phyloP scores from a whole-genome alignment of 306 rosid species.

The Castanospermum australe region DNA sequence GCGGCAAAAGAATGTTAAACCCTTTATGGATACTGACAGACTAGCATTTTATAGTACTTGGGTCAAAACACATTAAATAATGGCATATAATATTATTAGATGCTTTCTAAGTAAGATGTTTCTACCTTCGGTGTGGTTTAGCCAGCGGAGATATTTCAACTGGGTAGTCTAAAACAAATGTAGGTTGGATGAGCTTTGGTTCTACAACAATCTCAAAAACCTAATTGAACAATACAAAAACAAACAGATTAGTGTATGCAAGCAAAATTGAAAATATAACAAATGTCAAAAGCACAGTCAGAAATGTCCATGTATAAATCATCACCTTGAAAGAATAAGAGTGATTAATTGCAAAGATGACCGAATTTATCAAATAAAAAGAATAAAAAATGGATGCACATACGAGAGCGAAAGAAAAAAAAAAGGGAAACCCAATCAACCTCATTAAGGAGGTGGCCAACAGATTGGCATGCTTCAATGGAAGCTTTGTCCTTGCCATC shows the following conservation, averaged over 20 bases:
- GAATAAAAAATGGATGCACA: constrained; percentile 1
- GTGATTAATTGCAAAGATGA: background rate
- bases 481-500: constrained; percentile 71
- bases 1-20: background rate
- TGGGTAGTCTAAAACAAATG: constrained; percentile 97
- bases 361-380: constrained; percentile 15
- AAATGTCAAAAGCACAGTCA: background rate
- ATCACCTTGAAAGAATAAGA: constrained; percentile 5
- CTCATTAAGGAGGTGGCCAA: constrained; percentile 87
- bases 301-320: background rate
- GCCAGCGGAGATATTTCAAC: constrained; percentile 96
- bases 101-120: background rate
- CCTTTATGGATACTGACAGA: background rate
- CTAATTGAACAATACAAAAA: constrained; percentile 42
- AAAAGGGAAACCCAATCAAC: constrained; percentile 46
- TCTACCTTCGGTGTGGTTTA: constrained; percentile 92
- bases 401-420: background rate
- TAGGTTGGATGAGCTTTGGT: constrained; percentile 92
- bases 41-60: constrained; percentile 1
- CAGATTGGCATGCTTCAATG: constrained; percentile 69
- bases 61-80: background rate
- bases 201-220: constrained; percentile 87
- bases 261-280: constrained; percentile 21
- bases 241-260: constrained; percentile 25
- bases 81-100: constrained; percentile 15